A percentile compares a stretch with the other conserved stretches of the same genome.
Conservation (phyloP, 2,329 filamentous ascomycete genomes). For the Aureobasidium namibiae region DNA sequence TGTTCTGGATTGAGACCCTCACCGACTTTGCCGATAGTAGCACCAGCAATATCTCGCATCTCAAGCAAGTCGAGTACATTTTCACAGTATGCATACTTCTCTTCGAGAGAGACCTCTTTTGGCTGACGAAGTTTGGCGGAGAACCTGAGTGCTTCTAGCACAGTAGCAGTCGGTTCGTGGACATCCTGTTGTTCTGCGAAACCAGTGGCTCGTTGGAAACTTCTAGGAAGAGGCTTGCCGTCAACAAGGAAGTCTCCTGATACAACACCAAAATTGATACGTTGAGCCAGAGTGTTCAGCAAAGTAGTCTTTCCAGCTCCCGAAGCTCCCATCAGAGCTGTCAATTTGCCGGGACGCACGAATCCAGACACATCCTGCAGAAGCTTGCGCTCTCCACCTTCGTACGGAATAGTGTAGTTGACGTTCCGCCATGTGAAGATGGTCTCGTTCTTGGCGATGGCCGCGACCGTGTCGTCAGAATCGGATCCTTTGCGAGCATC, state of each 20-base stretch:
- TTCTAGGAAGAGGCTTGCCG: conserved; percentile 42
- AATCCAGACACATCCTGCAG: conserved; percentile 41
- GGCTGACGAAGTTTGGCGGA: conserved; percentile 57
- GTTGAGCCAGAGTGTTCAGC: conserved; percentile 62
- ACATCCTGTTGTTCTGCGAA: conserved; percentile 61
- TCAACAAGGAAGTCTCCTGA: conserved; percentile 56
- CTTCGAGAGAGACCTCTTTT: conserved; percentile 46
- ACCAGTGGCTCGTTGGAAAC: conserved; percentile 56
- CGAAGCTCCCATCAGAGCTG: conserved; percentile 45
- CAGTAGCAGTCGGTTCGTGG: conserved; percentile 54
- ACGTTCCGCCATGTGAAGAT: conserved; percentile 47
- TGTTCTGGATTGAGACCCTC: conserved; percentile 55
- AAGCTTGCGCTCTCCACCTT: conserved; percentile 36
- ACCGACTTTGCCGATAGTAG: conserved; percentile 55
- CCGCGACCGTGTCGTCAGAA: conserved; percentile 43
- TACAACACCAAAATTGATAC: conserved; percentile 59
- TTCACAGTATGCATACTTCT: conserved; percentile 58
- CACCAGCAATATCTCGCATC: conserved; percentile 59
- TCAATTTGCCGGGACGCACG: conserved; percentile 42
- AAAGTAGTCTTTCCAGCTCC: conserved; percentile 82
- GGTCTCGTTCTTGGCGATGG: conserved; percentile 31
- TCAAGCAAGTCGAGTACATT: conserved; percentile 58
- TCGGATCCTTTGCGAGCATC: conserved; percentile 17
- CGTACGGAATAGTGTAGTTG: conserved; percentile 42
- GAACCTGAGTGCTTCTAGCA: conserved; percentile 59